Base-by-base conservation (phyloP, 176 grass and related monocot species). In the Cenchrus fungigraminus region DNA sequence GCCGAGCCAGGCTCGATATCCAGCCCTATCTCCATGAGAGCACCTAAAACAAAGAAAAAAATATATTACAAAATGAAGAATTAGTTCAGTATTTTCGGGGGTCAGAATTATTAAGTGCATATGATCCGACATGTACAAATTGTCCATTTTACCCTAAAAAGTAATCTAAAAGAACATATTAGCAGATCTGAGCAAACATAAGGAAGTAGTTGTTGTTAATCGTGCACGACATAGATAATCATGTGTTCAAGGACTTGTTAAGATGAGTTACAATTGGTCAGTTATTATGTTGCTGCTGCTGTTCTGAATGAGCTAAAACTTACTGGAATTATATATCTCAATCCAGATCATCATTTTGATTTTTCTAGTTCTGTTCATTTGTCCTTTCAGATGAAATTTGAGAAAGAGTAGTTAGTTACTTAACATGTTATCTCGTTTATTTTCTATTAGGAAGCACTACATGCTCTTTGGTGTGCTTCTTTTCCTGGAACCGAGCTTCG, bases 401-500 rank as follows among this genome's bases (percentile, higher is more conserved):
- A 80, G 17, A 84, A 79, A 84, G 12, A 19, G 6, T 37, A 53
- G 29, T 14, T 63, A 76, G 45, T 66, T 79, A 46, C n/a, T 75
- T 69, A 69, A 74, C 6, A 12, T 81, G 17, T 51, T 44, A 64
- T 65, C 34, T 88, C 14, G 5, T 57, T 81, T 65, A 76, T 0
- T 17, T 4, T 54, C 47, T 79, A 46, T 84, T 78, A 99, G 97
- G 94, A 99, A 84, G 91, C 88, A 43, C 67, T 97, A 53, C 87
- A 61, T 42, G 86, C 89, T 80, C 90, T 99, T 51, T 97, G 94
- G 97, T 83, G 46, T 77, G 78, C 84, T 86, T 85, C 97, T 70
- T 99, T 90, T 86, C 97, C 94, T 82, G 93, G 92, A 86, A 84
- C 84, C 16, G 88, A 99, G 86, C 90, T 96, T 80, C 94, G 88